Percentiles rank a stretch among this genome's conserved stretches.
Conservation (phyloP, 768 basidiomycete genomes). For the Kwoniella sp. region DNA sequence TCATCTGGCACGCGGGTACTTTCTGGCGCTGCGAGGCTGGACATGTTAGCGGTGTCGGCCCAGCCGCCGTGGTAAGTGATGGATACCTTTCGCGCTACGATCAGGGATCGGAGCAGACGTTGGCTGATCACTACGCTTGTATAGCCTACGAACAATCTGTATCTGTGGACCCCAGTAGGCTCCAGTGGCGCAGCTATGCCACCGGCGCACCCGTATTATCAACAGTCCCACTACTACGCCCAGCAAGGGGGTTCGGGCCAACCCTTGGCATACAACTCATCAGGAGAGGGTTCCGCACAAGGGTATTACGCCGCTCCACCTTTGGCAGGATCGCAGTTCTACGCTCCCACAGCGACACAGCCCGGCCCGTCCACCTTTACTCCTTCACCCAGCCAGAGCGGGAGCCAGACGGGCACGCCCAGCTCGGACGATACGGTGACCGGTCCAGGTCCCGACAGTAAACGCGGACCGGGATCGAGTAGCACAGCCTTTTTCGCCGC, state of each 20-base stretch:
- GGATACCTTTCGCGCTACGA: not conserved
- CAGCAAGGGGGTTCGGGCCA: slow-evolving; percentile 3
- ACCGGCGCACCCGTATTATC: not conserved
- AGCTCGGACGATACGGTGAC: slow-evolving; percentile 20
- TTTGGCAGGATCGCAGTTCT: not conserved
- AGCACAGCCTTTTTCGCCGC: slow-evolving; percentile 21
- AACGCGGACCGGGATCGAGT: not conserved
- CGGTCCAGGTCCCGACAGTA: not conserved
- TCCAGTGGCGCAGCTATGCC: slow-evolving; percentile 2
- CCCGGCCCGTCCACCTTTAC: not conserved
- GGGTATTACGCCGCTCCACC: slow-evolving; percentile 6
- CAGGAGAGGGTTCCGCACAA: not conserved
- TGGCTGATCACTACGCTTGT: not conserved
- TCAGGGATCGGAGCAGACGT: not conserved
- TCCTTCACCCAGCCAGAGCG: not conserved
- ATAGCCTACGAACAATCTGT: slow-evolving; percentile 29
- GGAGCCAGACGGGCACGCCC: slow-evolving; percentile 9
- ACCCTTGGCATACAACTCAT: no score
- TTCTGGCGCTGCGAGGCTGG: slow-evolving; percentile 32
- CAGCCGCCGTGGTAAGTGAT: slow-evolving; percentile 22
- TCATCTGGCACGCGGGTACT: slow-evolving; percentile 29
- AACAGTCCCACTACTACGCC: not conserved
- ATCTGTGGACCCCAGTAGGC: slow-evolving; percentile 37
- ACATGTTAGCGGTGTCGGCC: slow-evolving; percentile 20
- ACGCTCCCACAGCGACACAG: slow-evolving; percentile 6